A percentile compares a stretch with the other conserved stretches of the same genome.
Conservation (phyloP, 305 asterid genomes). For the Salvia sclarea region DNA sequence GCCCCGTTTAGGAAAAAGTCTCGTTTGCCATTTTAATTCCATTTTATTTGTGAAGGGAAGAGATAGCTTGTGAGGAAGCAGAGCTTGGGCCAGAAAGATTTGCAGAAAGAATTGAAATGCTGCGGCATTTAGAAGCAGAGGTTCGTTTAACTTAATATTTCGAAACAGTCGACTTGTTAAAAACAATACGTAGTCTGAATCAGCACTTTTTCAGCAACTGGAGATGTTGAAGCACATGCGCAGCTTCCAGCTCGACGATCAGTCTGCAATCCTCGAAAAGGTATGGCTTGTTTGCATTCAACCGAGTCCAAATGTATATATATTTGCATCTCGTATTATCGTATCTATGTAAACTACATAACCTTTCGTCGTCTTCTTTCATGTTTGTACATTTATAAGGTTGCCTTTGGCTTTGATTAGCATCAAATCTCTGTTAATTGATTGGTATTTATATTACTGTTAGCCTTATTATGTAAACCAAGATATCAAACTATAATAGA, state of each 20-base stretch:
- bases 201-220: constrained; percentile 56
- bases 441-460: not conserved
- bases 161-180: constrained; percentile 3
- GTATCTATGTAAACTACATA: no score
- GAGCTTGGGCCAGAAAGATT: constrained; percentile 77
- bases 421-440: not conserved
- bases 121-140: constrained; percentile 62
- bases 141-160: constrained; percentile 30
- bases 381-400: not conserved
- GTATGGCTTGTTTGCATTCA: constrained; percentile 61
- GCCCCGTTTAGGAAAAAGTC: not conserved
- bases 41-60: constrained; percentile 64
- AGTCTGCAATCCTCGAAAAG: constrained; percentile 80
- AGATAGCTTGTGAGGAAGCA: constrained; percentile 89
- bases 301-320: not conserved
- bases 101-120: constrained; percentile 62
- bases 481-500: not conserved
- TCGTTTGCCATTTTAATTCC: constrained; percentile 14
- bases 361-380: no score
- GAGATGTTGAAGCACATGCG: constrained; percentile 86
- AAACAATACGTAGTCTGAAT: constrained; percentile 1
- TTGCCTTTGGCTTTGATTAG: no score
- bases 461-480: constrained; percentile 17
- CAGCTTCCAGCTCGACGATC: constrained; percentile 68
- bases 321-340: not conserved